Conservation (phyloP, 2,329 filamentous ascomycete genomes). For the Nigrospora osmanthi region DNA sequence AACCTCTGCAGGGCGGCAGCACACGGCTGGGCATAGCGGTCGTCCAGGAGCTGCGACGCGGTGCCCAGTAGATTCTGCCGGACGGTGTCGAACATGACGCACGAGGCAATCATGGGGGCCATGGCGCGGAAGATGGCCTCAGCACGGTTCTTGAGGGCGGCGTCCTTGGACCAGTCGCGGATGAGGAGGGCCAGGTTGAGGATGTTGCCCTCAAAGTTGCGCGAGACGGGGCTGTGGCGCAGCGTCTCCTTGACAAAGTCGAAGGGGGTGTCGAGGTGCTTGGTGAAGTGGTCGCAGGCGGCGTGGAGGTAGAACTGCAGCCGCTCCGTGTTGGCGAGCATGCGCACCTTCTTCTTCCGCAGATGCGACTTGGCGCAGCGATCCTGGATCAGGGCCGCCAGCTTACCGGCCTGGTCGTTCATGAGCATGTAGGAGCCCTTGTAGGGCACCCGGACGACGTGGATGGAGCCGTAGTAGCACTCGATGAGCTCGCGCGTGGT, state of each 20-base stretch:
- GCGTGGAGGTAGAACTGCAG: slow-evolving; percentile 22
- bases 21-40: slow-evolving; percentile 20
- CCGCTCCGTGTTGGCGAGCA: slow-evolving; percentile 19
- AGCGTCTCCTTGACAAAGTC: slow-evolving; percentile 24
- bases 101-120: slow-evolving; percentile 22
- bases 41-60: slow-evolving; percentile 20
- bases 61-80: slow-evolving; percentile 21
- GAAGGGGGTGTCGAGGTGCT: slow-evolving; percentile 21
- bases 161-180: slow-evolving; percentile 11
- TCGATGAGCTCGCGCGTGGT: slow-evolving; percentile 36
- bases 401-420: slow-evolving; percentile 35
- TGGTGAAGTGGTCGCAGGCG: slow-evolving; percentile 22
- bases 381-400: slow-evolving; percentile 32
- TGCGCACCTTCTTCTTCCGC: slow-evolving; percentile 32
- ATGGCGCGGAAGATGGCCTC: slow-evolving; percentile 21
- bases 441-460: slow-evolving; percentile 38
- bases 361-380: slow-evolving; percentile 30
- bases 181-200: slow-evolving; percentile 19
- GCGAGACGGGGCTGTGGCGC: slow-evolving; percentile 19
- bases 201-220: slow-evolving; percentile 23
- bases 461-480: slow-evolving; percentile 42
- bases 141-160: slow-evolving; percentile 10
- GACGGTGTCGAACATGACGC: slow-evolving; percentile 23
- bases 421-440: slow-evolving; percentile 36
- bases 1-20: slow-evolving; percentile 19